These are phyloP conservation scores for Pseudocercospora fijiensis DNA, from an alignment of 2,329 filamentous ascomycete genomes.

Conservation along the genomic window DNA sequence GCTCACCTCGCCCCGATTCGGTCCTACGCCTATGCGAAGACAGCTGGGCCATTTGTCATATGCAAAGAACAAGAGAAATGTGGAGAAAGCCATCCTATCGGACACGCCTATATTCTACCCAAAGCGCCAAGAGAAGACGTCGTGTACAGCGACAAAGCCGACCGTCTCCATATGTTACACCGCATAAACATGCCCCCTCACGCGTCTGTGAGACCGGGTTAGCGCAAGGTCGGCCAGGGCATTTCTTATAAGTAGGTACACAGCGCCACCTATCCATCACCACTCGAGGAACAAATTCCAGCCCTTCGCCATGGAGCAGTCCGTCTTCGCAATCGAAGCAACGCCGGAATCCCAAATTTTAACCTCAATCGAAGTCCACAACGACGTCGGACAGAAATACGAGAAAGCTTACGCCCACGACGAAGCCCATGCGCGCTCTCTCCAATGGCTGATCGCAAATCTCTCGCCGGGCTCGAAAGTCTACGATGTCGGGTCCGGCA, in stretches of 20 bases:
- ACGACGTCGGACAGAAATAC: neutral
- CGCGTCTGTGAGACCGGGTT: neutral
- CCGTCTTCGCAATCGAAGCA: neutral
- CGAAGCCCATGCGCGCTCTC: constrained; percentile 4
- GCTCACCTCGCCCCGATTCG: neutral
- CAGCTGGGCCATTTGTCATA: neutral
- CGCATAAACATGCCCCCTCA: neutral
- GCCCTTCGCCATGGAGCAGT: neutral
- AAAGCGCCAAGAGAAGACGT: neutral
- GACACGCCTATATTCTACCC: neutral
- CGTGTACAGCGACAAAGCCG: constrained; percentile 1
- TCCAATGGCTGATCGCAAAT: constrained; percentile 15
- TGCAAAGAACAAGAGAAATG: neutral
- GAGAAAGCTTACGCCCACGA: neutral
- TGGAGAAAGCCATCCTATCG: neutral
- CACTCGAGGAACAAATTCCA: neutral
- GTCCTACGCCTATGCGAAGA: neutral
- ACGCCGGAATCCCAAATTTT: neutral
- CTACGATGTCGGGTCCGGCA: constrained; percentile 40
- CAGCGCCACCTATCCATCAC: neutral
- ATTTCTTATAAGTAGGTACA: neutral
- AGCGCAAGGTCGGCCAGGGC: neutral
- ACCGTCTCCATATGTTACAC: neutral
- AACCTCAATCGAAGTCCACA: neutral
- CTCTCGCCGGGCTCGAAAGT: constrained; percentile 22